Base-by-base conservation (phyloP, 192 early-diverging fungal species). In the Lobosporangium transversale region DNA sequence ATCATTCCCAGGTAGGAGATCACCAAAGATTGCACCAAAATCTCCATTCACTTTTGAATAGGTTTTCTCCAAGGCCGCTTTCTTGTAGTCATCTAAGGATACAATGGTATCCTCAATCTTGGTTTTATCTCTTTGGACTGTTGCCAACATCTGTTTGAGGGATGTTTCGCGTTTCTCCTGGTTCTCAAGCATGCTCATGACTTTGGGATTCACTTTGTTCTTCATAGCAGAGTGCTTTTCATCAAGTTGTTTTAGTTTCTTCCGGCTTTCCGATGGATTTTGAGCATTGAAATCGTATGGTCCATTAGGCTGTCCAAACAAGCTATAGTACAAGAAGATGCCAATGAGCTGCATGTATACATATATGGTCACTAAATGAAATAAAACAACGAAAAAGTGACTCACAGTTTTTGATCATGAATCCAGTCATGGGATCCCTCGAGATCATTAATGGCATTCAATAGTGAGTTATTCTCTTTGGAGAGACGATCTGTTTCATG, bases 1-100 rank as follows among this genome's bases (percentile, higher is more conserved):
- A 21, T 94, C 89, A 66, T 95, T 98, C 23, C 94, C 94, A 0
- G 95, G 93, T 45, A 99, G 83, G 35, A 98, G 84, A 45, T 98
- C 97, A 20, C 88, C 94, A 84, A 99, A 98, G 56, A 99, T 99
- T 10, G 83, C 83, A 10, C 97, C 96, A 89, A 99, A 99, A 71
- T 98, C 96, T 2, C 91, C 81, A 81, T 96, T 95, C 23, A 99
- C 98, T 75, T 93, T 91, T 61, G 86, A 82, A 89, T 93, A 98
- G 6, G 98, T 99, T 43, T 85, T 88, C 61, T 90, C 86, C 20
- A 99, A 82, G 12, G 94, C 90, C 60, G 97, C 95, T 42, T 87
- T 89, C 76, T 98, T 98, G 80, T 95, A 92, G 58, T 94, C 85
- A 60, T 97, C 97, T 24, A 99, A 80, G 9, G 89, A 89, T 9